These are phyloP conservation scores for Termitomyces sp. DNA, from an alignment of 768 basidiomycete species.

Conservation along the genomic window DNA sequence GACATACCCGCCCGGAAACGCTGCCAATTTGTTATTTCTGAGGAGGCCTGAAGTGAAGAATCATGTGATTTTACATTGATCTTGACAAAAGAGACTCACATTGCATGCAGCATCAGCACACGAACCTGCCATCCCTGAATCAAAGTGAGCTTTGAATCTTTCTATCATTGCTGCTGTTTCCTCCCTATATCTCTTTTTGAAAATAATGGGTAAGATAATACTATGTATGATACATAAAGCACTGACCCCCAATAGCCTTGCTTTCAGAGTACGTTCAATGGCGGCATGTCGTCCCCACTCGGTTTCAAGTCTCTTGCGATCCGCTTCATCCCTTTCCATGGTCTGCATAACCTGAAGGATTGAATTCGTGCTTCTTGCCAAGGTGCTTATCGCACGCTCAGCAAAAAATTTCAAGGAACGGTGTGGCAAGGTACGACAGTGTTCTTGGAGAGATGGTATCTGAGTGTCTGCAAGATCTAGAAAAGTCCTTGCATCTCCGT, in stretches of 20 bases:
- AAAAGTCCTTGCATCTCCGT: neutral
- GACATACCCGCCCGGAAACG: constrained; percentile 1
- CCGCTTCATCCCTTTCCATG: neutral
- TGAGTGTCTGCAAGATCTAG: neutral
- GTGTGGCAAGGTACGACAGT: neutral
- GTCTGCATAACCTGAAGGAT: neutral
- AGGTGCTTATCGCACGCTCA: neutral
- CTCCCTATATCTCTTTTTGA: neutral
- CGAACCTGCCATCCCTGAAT: neutral
- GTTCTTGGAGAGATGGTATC: neutral
- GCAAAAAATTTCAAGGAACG: neutral
- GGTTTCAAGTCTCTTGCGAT: neutral
- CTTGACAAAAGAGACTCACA: neutral
- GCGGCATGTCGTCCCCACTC: neutral
- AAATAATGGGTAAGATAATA: neutral
- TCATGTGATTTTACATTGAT: neutral
- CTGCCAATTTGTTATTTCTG: neutral
- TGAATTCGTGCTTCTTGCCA: neutral
- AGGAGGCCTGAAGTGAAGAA: neutral
- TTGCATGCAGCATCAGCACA: neutral
- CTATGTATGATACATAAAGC: neutral
- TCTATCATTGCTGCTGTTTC: neutral
- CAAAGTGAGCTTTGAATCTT: neutral
- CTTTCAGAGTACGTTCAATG: neutral
- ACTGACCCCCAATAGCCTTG: neutral